These are phyloP conservation scores for Cerioporus squamosus DNA, from an alignment of 1,284 basidiomycete species.

Conservation along the genomic window DNA sequence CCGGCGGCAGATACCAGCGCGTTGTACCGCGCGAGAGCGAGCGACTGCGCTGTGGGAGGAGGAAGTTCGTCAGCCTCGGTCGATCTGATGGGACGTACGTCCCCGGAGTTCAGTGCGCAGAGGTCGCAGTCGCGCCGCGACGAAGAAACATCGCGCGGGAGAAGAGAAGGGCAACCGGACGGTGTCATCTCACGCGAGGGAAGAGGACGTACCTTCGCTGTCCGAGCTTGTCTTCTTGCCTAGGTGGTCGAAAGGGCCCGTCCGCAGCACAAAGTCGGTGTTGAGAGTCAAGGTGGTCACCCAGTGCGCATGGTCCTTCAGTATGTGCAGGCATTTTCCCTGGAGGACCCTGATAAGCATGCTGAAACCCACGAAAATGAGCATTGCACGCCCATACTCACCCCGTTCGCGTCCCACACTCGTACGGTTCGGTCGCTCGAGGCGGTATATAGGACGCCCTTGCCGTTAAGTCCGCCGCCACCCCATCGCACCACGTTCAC, in stretches of 20 bases:
- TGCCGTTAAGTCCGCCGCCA: constrained; percentile 67
- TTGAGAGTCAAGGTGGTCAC: constrained; percentile 96
- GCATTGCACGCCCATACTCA: constrained; percentile 37
- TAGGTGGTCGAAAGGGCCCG: constrained; percentile 93
- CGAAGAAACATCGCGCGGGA: not conserved
- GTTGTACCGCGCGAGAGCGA: constrained; percentile 79
- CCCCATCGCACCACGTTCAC: constrained; percentile 98
- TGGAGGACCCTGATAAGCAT: constrained; percentile 30
- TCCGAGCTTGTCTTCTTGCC: constrained; percentile 77
- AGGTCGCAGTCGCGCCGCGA: not conserved
- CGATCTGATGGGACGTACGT: not conserved
- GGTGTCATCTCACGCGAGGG: not conserved
- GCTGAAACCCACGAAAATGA: not conserved
- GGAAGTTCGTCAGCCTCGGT: not conserved
- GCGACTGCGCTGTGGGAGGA: constrained; percentile 60
- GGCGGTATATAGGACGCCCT: constrained; percentile 91
- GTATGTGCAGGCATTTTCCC: constrained; percentile 71
- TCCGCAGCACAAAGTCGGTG: constrained; percentile 94
- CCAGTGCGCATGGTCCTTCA: constrained; percentile 98
- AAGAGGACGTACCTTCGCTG: constrained; percentile 64
- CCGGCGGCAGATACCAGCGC: constrained; percentile 69
- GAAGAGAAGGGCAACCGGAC: not conserved
- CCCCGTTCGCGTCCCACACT: constrained; percentile 88
- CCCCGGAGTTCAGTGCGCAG: not conserved
- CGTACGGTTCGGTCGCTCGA: constrained; percentile 93